Base-by-base conservation (phyloP, 768 basidiomycete species). In the Phaffia australis region DNA sequence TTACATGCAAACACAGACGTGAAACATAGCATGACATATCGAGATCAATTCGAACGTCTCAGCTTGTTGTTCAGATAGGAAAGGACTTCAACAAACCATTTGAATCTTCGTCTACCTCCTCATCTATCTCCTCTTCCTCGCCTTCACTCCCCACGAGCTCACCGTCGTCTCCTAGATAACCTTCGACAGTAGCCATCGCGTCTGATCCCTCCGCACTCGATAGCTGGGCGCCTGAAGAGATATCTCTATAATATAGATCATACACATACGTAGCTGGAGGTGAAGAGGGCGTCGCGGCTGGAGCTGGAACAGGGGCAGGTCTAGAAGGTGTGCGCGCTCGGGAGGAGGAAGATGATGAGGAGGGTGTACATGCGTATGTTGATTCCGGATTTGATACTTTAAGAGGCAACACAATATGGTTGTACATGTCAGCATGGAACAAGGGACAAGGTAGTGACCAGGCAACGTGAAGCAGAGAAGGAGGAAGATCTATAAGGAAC, bases 31-130 rank as follows among this genome's bases (percentile, higher is more conserved):
- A 42, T 42, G 35, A 42, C 35, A 42, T 4, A 42, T 42, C 35
- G 49, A 21, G 35, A 25, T 21, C 25, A 50, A 59, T 56, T 3
- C 19, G 25, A 23, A 21, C 5, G 7, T 5, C 6, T 1, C 14
- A 56, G 27, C 35, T 19, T 29, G 30, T 11, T 7, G 35, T 16
- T 63, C 48, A 35, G 14, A 30, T 2, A 55, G 14, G 9, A 25
- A 4, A 6, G 35, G 46, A 11, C 35, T 18, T n/a, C 2, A 15
- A 55, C 63, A 25, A 3, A 69, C 67, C 67, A 51, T 69, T 69
- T 8, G 62, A 64, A 49, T 69, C 67, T 58, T 69, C 67, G 57
- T 69, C 67, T 2, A 30, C 67, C 67, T 48, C 64, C 9, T 50
- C 56, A 27, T 64, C 63, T 19, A 35, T 56, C 56, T 63, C 66